Evolutionary conservation across 805 yeast genomes (phyloP).

Genomic region (Candida ascalaphidarum): DNA sequence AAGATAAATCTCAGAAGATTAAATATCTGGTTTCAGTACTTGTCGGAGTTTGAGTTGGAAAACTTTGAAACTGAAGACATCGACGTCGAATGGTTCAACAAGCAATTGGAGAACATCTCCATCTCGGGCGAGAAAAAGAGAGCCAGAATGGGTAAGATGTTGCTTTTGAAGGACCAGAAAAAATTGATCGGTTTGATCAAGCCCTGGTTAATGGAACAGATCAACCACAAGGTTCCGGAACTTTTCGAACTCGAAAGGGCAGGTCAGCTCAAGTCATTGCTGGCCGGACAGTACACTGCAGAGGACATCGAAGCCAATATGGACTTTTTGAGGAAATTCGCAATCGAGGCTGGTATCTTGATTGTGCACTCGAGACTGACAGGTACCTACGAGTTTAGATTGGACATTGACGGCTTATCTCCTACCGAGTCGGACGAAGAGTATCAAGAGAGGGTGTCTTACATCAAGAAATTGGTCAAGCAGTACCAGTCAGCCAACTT

Average conservation of each 20-base stretch:
- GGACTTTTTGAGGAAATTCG: constrained; percentile 55
- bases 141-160: constrained; percentile 54
- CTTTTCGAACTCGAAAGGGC: constrained; percentile 21
- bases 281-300: constrained; percentile 26
- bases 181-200: constrained; percentile 53
- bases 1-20: constrained; percentile 68
- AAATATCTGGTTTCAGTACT: constrained; percentile 63
- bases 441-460: constrained; percentile 41
- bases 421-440: constrained; percentile 64
- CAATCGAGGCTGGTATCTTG: constrained; percentile 58
- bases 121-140: constrained; percentile 64
- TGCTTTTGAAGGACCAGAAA: constrained; percentile 65
- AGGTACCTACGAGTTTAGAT: constrained; percentile 46
- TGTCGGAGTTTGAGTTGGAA: constrained; percentile 75
- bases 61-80: constrained; percentile 78
- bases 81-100: constrained; percentile 88
- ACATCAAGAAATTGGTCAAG: constrained; percentile 47
- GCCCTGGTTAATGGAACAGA: constrained; percentile 39
- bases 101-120: constrained; percentile 72
- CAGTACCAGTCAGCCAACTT: constrained; percentile 57
- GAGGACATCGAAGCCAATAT: constrained; percentile 41
- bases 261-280: constrained; percentile 17
- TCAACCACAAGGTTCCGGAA: constrained; percentile 22
- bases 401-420: constrained; percentile 69
- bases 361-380: constrained; percentile 55